Evolutionary conservation across 805 yeast genomes (phyloP).

Genomic region (Candida boleticola): DNA sequence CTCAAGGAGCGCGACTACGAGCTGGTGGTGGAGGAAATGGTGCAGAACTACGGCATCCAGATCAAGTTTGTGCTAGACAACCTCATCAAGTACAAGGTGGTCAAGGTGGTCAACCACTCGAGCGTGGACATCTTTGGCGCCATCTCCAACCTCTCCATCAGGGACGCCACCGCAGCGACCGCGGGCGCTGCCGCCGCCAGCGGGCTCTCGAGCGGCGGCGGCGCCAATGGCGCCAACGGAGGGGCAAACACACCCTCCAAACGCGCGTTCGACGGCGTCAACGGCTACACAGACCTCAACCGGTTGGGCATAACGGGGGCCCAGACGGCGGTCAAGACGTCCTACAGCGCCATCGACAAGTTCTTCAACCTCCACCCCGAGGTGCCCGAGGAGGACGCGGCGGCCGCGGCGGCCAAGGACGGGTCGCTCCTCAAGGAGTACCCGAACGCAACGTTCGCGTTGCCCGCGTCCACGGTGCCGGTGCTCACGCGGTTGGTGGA

Average conservation of each 20-base stretch:
- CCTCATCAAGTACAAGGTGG: conserved; percentile 47
- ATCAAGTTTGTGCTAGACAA: conserved; percentile 47
- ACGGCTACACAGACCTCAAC: conserved; percentile 13
- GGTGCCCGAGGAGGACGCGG: conserved; percentile 20
- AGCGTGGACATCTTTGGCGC: conserved; percentile 21
- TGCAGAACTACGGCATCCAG: conserved; percentile 64
- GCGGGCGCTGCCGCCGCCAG: conserved; percentile 4
- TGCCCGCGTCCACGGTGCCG: conserved; percentile 80
- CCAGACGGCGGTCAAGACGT: conserved; percentile 26
- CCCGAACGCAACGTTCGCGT: conserved; percentile 56
- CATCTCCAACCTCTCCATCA: conserved; percentile 11
- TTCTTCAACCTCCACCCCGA: conserved; percentile 51
- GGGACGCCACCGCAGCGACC: conserved; percentile 6
- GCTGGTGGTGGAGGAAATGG: conserved; percentile 50
- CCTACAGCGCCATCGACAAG: conserved; percentile 36
- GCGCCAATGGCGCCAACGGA: background rate
- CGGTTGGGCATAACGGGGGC: conserved; percentile 32
- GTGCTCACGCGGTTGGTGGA: conserved; percentile 68
- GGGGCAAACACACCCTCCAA: conserved; percentile 1
- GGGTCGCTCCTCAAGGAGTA: conserved; percentile 31
- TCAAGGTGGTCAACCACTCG: conserved; percentile 27
- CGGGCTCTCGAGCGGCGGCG: conserved; percentile 3
- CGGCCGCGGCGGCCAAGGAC: conserved; percentile 10
- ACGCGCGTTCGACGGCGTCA: conserved; percentile 13
- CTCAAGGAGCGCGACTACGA: conserved; percentile 62